phyloP scores from a whole-genome alignment of 2,329 filamentous ascomycete species.

The Beauveria sp. region DNA sequence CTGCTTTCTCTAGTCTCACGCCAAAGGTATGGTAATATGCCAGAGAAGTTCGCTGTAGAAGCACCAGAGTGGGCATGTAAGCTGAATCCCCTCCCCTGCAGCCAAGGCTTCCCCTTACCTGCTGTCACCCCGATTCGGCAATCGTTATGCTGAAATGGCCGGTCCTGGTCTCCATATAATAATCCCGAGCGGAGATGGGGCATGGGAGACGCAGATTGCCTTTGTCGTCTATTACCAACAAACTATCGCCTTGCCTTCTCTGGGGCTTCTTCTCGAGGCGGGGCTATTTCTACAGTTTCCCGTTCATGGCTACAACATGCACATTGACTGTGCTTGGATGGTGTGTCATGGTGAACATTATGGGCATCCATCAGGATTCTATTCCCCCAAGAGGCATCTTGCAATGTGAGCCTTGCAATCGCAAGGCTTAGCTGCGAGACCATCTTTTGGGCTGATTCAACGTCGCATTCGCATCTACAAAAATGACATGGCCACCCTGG shows the following conservation, averaged over 20 bases:
- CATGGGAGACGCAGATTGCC: neutral
- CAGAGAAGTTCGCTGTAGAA: neutral
- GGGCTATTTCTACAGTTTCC: neutral
- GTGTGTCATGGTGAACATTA: neutral
- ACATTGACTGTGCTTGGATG: neutral
- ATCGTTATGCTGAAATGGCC: neutral
- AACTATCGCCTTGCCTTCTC: neutral
- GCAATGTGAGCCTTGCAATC: neutral
- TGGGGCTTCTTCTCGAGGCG: neutral
- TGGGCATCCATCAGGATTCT: neutral
- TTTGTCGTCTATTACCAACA: neutral
- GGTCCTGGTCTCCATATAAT: slow-evolving; percentile 1
- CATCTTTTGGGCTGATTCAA: neutral
- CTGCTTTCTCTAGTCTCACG: neutral
- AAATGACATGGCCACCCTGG: neutral
- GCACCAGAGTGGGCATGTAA: slow-evolving; percentile 2
- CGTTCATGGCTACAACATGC: neutral
- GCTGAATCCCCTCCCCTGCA: neutral
- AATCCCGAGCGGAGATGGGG: neutral
- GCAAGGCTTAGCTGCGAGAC: neutral
- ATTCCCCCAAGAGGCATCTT: neutral
- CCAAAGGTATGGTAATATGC: neutral
- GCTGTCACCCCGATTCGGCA: slow-evolving; percentile 1
- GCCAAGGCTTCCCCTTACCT: neutral
- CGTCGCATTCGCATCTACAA: slow-evolving; percentile 5